Base-by-base conservation (phyloP, 1,284 basidiomycete species). In the Schizophyllum amplum region DNA sequence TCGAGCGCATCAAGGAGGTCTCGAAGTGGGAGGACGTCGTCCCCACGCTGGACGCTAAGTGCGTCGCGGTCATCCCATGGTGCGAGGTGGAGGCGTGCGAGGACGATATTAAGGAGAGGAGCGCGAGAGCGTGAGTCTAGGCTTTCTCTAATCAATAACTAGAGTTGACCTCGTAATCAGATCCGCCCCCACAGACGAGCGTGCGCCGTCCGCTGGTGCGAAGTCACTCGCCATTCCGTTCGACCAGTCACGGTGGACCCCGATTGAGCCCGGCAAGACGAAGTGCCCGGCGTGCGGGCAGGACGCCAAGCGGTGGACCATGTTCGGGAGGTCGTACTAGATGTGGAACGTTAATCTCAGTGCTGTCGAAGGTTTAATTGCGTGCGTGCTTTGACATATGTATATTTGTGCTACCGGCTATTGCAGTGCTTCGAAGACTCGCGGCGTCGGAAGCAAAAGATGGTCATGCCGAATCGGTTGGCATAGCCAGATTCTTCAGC, bases 221-320 rank as follows among this genome's bases (percentile, higher is more conserved):
- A 99, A 99, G 74, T 94, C 93, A 5, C 85, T 99, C 11, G 92
- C 90, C 66, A 98, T 99, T 76, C 96, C 97, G 17, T 96, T 96
- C 69, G 92, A 98, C 68, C 96, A 99, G 74, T 79, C 77, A 4
- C 81, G 81, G 52, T 97, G 86, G 81, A 78, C 85, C 15, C 74
- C 81, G 47, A 91, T 94, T 65, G 86, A 87, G 67, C 76, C 74
- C 46, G 86, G 91, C 56, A 83, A 90, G 72, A 90, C 88, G 13
- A 92, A 90, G 69, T 97, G 94, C 72, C 79, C 90, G 59, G 89
- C 81, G 23, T 97, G 94, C 70, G 88, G 85, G 51, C 78, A 82
- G 65, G 85, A 90, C 67, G 91, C 94, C 57, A 95, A 94, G 76
- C 80, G 87, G 66, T 97, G 92, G 92, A 92, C 92, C 63, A 77